phyloP scores from a whole-genome alignment of 2,329 filamentous ascomycete genomes.

The Falciphora oryzae region DNA sequence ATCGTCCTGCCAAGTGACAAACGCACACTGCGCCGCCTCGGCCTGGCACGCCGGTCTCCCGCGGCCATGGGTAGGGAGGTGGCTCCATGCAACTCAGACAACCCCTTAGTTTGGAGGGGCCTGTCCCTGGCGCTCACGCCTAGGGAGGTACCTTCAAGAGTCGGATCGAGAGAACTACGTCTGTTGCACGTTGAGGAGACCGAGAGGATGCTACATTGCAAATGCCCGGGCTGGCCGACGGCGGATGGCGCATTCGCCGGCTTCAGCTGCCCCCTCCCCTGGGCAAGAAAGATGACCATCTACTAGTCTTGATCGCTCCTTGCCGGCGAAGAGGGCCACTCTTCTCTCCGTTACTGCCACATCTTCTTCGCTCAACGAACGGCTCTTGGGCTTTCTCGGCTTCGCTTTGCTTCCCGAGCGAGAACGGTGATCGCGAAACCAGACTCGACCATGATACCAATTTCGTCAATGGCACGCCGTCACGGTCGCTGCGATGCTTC shows the following conservation, averaged over 20 bases:
- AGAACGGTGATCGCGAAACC: background rate
- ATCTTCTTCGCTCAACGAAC: background rate
- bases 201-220: background rate
- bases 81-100: too few species aligned
- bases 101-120: too few species aligned
- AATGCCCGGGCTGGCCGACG: background rate
- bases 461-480: background rate
- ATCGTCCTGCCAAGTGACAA: background rate
- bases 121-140: too few species aligned
- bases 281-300: background rate
- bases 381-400: too few species aligned
- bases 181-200: background rate
- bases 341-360: background rate
- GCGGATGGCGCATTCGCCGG: background rate
- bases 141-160: background rate
- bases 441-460: background rate
- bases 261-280: background rate
- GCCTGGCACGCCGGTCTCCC: too few species aligned
- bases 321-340: background rate
- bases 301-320: background rate
- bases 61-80: too few species aligned
- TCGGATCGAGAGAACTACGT: background rate
- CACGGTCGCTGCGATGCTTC: background rate
- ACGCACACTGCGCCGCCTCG: too few species aligned
- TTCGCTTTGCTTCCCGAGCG: background rate